Percentiles rank a stretch among this genome's conserved stretches.
phyloP scores from a whole-genome alignment of 805 yeast species.

The Kluyveromyces wickerhamii region DNA sequence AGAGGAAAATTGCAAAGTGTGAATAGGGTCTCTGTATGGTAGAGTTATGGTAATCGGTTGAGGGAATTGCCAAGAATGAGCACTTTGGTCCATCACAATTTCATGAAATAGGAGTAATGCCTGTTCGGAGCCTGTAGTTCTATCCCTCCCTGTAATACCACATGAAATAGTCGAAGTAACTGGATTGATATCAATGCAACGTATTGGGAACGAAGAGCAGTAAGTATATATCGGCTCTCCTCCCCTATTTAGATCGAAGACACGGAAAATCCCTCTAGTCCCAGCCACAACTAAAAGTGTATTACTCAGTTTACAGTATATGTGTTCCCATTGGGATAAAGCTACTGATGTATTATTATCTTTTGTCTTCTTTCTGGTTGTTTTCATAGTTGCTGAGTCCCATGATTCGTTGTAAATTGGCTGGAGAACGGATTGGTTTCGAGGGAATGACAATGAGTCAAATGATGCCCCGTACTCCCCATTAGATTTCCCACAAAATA shows the following conservation, averaged over 20 bases:
- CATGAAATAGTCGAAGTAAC: constrained; percentile 61
- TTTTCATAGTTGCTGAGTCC: constrained; percentile 11
- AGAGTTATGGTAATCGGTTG: constrained; percentile 66
- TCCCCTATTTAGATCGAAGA: constrained; percentile 45
- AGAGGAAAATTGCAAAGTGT: constrained; percentile 61
- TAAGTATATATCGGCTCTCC: constrained; percentile 67
- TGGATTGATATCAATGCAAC: constrained; percentile 68
- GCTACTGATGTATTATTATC: constrained; percentile 9
- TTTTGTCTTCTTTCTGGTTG: constrained; percentile 10
- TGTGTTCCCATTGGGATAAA: constrained; percentile 44
- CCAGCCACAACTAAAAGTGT: constrained; percentile 56
- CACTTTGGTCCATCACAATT: constrained; percentile 16
- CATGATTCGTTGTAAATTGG: constrained; percentile 8
- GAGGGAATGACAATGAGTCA: constrained; percentile 31
- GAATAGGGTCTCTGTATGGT: constrained; percentile 83
- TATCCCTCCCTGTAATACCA: constrained; percentile 76
- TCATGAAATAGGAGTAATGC: constrained; percentile 62
- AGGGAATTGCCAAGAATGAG: constrained; percentile 21
- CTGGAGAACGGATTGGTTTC: constrained; percentile 11
- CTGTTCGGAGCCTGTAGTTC: constrained; percentile 59
- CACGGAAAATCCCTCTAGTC: constrained; percentile 60
- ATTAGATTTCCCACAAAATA: constrained; percentile 59
- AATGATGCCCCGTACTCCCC: constrained; percentile 58
- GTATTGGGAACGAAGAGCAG: constrained; percentile 62
- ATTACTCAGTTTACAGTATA: constrained; percentile 52